Conservation (phyloP, 768 basidiomycete genomes). For the Leccinum truebloodii region DNA sequence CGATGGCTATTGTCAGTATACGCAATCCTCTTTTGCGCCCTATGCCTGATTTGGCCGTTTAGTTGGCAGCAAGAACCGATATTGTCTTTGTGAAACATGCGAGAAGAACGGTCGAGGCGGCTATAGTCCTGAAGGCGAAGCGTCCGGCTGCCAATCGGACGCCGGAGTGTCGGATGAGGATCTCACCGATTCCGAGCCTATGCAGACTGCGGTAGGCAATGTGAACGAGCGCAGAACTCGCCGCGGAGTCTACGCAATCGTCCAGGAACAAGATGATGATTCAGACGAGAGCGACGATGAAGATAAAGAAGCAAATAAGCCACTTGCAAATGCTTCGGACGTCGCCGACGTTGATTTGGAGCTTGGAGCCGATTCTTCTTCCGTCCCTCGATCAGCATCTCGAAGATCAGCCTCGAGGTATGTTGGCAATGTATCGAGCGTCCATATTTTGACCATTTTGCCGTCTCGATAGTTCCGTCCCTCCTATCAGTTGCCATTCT, state of each 20-base stretch:
- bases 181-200: constrained; percentile 42
- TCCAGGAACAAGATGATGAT: constrained; percentile 57
- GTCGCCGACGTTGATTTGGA: constrained; percentile 57
- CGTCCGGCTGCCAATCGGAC: constrained; percentile 48
- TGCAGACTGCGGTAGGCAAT: constrained; percentile 54
- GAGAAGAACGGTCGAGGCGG: constrained; percentile 76
- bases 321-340: constrained; percentile 48
- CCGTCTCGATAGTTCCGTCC: constrained; percentile 21
- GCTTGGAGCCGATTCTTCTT: constrained; percentile 33
- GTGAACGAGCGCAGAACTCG: constrained; percentile 80
- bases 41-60: constrained; percentile 31
- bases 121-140: constrained; percentile 58
- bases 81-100: constrained; percentile 86
- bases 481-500: constrained; percentile 33
- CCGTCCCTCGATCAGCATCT: constrained; percentile 23
- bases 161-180: constrained; percentile 38
- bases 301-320: constrained; percentile 46
- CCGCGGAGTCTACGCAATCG: constrained; percentile 76
- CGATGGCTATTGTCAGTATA: constrained; percentile 80
- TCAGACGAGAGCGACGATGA: constrained; percentile 65
- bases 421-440: constrained; percentile 10
- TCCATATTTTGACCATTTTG: constrained; percentile 15
- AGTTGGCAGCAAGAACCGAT: constrained; percentile 70
- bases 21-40: constrained; percentile 22
- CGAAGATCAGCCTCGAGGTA: constrained; percentile 30